Percentiles rank a stretch among this genome's conserved stretches.
Evolutionary conservation across 2,329 filamentous ascomycete genomes (phyloP).

Genomic region (Ascocoryne sarcoides): DNA sequence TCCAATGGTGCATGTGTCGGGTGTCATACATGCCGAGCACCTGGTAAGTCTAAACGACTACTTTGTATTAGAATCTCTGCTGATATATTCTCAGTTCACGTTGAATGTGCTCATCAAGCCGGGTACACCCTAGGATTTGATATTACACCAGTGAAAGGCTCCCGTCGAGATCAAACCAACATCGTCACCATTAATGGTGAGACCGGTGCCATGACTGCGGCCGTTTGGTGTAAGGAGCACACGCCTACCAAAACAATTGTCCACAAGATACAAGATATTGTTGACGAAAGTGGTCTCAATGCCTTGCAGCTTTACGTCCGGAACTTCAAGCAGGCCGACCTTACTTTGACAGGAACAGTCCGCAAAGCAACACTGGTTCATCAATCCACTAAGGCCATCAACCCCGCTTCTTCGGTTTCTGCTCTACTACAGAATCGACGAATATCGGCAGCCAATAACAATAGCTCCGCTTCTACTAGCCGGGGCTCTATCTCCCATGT

Average conservation of each 20-base stretch:
- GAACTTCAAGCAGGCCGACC: constrained; percentile 90
- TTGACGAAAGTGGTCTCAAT: constrained; percentile 60
- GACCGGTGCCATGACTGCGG: constrained; percentile 73
- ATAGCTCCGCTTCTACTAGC: constrained; percentile 12
- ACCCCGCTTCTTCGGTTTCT: constrained; percentile 12
- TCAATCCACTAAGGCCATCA: constrained; percentile 29
- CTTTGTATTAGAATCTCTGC: background rate
- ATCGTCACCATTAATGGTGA: constrained; percentile 76
- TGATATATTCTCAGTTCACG: constrained; percentile 47
- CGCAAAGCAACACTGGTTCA: constrained; percentile 68
- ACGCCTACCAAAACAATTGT: constrained; percentile 60
- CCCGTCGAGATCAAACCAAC: constrained; percentile 69
- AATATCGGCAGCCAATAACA: constrained; percentile 40
- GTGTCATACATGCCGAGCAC: constrained; percentile 64
- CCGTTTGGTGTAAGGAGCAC: constrained; percentile 89
- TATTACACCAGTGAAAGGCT: constrained; percentile 80
- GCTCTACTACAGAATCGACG: constrained; percentile 39
- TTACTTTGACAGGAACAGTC: constrained; percentile 81
- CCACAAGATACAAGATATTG: constrained; percentile 70
- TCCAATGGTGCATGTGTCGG: constrained; percentile 67
- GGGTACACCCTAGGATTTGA: constrained; percentile 85
- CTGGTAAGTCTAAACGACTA: constrained; percentile 26
- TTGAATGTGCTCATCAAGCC: constrained; percentile 80
- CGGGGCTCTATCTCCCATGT: constrained; percentile 21
- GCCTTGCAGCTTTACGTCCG: constrained; percentile 80